Evolutionary conservation across 192 early-diverging fungal genomes (phyloP).

Genomic region (Linnemannia zychae): DNA sequence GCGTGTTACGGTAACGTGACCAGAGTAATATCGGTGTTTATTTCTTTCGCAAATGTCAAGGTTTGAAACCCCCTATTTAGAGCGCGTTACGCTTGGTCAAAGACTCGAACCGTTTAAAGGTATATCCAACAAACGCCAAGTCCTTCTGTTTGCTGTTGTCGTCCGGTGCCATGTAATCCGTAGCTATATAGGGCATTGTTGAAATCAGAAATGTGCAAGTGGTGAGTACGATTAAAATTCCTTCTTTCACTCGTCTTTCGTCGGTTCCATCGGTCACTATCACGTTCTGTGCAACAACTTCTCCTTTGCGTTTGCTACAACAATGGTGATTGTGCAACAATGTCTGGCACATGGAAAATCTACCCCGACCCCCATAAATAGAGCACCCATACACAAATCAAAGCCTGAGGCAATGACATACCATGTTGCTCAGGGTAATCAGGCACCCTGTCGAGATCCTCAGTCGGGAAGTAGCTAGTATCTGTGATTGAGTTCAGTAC

Average conservation of each 20-base stretch:
- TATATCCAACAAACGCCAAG: constrained; percentile 99
- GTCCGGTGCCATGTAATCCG: constrained; percentile 34
- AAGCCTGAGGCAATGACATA: background rate
- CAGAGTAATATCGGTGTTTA: too few relatives aligned
- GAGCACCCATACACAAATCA: background rate
- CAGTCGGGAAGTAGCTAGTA: constrained; percentile 97
- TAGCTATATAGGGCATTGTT: background rate
- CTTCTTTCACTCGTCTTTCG: background rate
- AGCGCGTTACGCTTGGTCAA: constrained; percentile 75
- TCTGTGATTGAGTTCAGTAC: constrained; percentile 95
- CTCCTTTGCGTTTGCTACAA: background rate
- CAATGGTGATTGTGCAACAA: background rate
- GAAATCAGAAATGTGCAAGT: background rate
- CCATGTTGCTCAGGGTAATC: constrained; percentile 58
- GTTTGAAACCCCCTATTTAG: constrained; percentile 6
- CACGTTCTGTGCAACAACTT: background rate
- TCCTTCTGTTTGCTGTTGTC: constrained; percentile 82
- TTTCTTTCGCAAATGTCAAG: background rate
- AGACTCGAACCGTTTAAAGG: constrained; percentile 94
- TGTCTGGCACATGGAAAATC: background rate
- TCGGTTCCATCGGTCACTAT: background rate
- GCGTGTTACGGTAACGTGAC: too few relatives aligned
- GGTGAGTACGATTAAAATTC: background rate
- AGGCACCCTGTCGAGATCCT: constrained; percentile 88
- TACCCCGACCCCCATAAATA: background rate